phyloP scores from a whole-genome alignment of 2,329 filamentous ascomycete genomes.

The Diaporthe citri region DNA sequence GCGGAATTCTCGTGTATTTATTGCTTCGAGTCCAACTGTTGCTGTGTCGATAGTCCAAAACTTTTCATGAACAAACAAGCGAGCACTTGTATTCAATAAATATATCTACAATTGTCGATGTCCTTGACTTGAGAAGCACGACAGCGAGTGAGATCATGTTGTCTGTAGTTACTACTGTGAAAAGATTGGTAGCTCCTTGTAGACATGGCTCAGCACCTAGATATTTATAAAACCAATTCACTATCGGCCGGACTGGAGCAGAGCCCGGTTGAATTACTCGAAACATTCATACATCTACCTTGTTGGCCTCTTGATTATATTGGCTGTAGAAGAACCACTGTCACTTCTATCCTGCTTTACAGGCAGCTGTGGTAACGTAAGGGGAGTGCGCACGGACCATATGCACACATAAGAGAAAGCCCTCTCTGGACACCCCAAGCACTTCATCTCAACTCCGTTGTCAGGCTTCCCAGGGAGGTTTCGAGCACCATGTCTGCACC shows the following conservation, averaged over 20 bases:
- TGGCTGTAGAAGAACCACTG: no score
- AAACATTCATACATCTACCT: no score
- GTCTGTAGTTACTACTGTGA: neutral
- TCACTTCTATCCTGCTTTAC: neutral
- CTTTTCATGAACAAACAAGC: no score
- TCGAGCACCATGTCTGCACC: neutral
- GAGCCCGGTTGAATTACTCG: no score
- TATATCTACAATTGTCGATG: neutral
- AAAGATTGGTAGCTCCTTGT: neutral
- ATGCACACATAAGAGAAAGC: neutral
- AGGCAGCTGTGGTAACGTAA: neutral
- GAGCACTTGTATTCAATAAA: neutral
- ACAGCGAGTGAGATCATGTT: neutral
- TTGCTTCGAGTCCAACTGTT: no score
- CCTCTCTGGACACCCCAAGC: neutral
- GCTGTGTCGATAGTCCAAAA: no score
- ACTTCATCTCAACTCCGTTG: neutral
- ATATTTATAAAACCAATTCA: neutral
- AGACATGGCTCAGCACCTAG: neutral
- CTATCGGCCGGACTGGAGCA: no score
- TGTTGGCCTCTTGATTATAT: neutral
- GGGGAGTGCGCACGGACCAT: neutral
- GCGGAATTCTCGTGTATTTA: neutral
- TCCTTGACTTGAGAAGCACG: neutral
- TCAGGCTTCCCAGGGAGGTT: neutral